A percentile compares a stretch with the other conserved stretches of the same genome.
These are phyloP conservation scores for Aureobasidium sp. DNA, from an alignment of 2,329 filamentous ascomycete genomes.

Conservation along the genomic window DNA sequence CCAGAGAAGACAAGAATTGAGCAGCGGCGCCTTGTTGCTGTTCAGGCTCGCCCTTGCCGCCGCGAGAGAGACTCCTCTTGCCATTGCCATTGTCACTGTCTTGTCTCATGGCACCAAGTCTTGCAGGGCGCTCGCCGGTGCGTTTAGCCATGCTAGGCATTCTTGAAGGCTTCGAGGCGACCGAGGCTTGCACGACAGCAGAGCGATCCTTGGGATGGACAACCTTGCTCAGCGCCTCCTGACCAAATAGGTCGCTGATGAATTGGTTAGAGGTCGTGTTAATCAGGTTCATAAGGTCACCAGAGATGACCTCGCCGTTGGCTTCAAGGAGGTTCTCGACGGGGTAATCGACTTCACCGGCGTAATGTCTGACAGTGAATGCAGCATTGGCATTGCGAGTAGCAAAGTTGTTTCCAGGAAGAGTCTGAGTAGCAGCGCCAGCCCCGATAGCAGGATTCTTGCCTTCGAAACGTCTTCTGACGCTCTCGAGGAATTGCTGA, in stretches of 20 bases:
- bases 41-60: conserved; percentile 29
- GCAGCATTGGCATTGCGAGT: conserved; percentile 71
- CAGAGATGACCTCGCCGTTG: conserved; percentile 92
- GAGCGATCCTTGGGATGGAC: conserved; percentile 86
- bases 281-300: conserved; percentile 90
- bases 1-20: conserved; percentile 81
- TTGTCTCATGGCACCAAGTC: conserved; percentile 35
- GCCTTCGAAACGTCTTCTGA: conserved; percentile 86
- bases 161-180: conserved; percentile 89
- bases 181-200: conserved; percentile 89
- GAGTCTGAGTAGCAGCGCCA: conserved; percentile 61
- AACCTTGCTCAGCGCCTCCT: conserved; percentile 85
- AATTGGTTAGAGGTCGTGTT: conserved; percentile 83
- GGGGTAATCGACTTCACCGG: conserved; percentile 91
- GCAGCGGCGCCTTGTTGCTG: conserved; percentile 80
- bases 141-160: conserved; percentile 86
- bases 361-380: conserved; percentile 92
- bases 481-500: conserved; percentile 78
- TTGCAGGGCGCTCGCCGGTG: conserved; percentile 52
- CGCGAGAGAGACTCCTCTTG: conserved; percentile 30
- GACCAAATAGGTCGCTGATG: conserved; percentile 84
- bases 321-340: conserved; percentile 83
- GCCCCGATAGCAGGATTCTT: conserved; percentile 88
- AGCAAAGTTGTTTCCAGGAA: conserved; percentile 83
- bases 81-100: conserved; percentile 33